Percentiles rank a stretch among this genome's conserved stretches.
These are phyloP conservation scores for Elaeis oleifera DNA, from an alignment of 202 grass and related monocot genomes.

Conservation along the genomic window DNA sequence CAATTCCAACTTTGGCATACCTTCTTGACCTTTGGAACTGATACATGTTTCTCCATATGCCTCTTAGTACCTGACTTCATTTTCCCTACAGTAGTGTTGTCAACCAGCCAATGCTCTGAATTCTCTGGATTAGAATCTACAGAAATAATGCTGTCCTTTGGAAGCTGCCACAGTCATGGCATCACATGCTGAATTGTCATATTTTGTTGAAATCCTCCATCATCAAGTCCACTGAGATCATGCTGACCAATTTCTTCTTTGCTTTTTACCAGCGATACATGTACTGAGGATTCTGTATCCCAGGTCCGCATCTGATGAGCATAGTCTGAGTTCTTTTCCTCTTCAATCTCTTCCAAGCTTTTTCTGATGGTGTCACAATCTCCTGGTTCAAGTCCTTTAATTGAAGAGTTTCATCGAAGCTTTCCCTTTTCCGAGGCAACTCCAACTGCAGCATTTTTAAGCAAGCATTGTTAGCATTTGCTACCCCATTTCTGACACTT, in stretches of 20 bases:
- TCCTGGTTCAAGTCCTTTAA: slow-evolving; percentile 44
- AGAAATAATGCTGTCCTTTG: slow-evolving; percentile 30
- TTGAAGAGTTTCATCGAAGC: slow-evolving; percentile 18
- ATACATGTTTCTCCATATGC: slow-evolving; percentile 6
- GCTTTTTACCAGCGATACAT: not conserved
- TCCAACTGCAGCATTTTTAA: slow-evolving; percentile 20
- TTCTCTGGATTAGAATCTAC: slow-evolving; percentile 17
- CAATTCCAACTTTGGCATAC: too few species aligned
- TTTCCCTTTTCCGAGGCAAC: slow-evolving; percentile 24
- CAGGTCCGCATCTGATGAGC: slow-evolving; percentile 19
- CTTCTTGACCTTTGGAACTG: slow-evolving; percentile 27
- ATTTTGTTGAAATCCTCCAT: slow-evolving; percentile 27
- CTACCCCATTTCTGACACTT: slow-evolving; percentile 16
- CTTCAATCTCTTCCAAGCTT: slow-evolving; percentile 18
- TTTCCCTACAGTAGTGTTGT: slow-evolving; percentile 18
- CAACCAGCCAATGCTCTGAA: slow-evolving; percentile 5
- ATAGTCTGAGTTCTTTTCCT: slow-evolving; percentile 9
- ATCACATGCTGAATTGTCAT: slow-evolving; percentile 23
- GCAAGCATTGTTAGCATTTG: slow-evolving; percentile 11
- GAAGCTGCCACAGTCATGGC: not conserved
- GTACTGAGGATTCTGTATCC: slow-evolving; percentile 2
- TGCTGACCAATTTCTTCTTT: slow-evolving; percentile 18
- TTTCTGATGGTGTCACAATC: slow-evolving; percentile 34
- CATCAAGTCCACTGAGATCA: slow-evolving; percentile 8
- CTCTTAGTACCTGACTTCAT: not conserved